Conservation (phyloP, 768 basidiomycete genomes). For the Termitomyces heimii region DNA sequence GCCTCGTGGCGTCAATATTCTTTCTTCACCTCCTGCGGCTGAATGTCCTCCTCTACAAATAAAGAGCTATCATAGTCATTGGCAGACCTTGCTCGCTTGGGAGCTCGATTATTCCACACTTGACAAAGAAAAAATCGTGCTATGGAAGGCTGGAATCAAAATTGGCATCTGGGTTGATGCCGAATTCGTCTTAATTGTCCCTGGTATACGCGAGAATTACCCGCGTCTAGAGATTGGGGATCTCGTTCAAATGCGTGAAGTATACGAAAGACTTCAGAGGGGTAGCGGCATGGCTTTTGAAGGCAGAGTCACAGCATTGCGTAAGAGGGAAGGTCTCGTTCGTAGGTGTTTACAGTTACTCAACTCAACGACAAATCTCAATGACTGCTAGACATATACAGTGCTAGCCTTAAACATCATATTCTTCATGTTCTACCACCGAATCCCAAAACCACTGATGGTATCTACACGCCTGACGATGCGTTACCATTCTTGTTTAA, state of each 20-base stretch:
- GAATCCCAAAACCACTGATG: conserved; percentile 11
- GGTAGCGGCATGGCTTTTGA: conserved; percentile 38
- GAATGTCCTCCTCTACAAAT: conserved; percentile 21
- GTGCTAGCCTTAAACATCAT: conserved; percentile 32
- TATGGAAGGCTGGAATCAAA: conserved; percentile 34
- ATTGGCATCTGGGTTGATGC: conserved; percentile 30
- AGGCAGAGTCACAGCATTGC: conserved; percentile 34
- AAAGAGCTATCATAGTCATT: conserved; percentile 33
- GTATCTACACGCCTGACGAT: conserved; percentile 24
- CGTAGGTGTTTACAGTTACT: conserved; percentile 27
- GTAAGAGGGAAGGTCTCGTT: conserved; percentile 41
- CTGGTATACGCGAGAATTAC: conserved; percentile 33
- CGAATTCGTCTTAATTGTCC: conserved; percentile 31
- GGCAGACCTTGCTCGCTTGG: conserved; percentile 36
- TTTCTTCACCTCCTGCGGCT: conserved; percentile 22
- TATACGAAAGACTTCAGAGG: conserved; percentile 21
- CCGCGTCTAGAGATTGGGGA: conserved; percentile 40
- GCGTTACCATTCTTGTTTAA: conserved; percentile 37
- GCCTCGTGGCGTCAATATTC: conserved; percentile 19
- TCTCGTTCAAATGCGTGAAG: conserved; percentile 38
- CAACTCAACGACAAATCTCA: not conserved
- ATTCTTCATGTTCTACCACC: conserved; percentile 28
- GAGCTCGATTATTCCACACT: conserved; percentile 36
- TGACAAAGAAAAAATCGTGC: conserved; percentile 37
- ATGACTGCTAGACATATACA: conserved; percentile 28